phyloP scores from a whole-genome alignment of 2,329 filamentous ascomycete genomes.

The Annulohypoxylon truncatum region DNA sequence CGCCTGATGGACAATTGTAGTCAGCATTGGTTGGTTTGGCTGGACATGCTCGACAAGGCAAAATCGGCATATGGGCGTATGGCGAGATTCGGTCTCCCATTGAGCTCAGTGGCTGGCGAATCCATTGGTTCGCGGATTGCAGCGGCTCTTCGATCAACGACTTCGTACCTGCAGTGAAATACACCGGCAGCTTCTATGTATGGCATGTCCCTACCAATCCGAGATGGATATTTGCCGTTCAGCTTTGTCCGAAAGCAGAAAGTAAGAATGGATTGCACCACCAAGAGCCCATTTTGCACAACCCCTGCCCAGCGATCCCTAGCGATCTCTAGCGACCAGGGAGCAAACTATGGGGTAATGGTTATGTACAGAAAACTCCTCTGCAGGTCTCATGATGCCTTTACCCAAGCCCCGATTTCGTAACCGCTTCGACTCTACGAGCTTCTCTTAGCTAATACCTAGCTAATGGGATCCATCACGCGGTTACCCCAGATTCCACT shows the following conservation, averaged over 20 bases:
- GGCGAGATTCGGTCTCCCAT: constrained; percentile 28
- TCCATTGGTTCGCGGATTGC: constrained; percentile 32
- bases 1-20: not conserved
- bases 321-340: constrained; percentile 10
- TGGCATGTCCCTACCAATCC: not conserved
- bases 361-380: constrained; percentile 48
- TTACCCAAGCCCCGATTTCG: constrained; percentile 44
- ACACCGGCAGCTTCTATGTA: not conserved
- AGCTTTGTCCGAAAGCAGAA: constrained; percentile 31
- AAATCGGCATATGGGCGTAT: constrained; percentile 31
- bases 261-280: constrained; percentile 32
- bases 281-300: constrained; percentile 29
- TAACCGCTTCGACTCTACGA: constrained; percentile 40
- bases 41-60: constrained; percentile 35
- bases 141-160: constrained; percentile 32
- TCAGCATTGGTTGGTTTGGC: constrained; percentile 17
- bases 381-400: constrained; percentile 43
- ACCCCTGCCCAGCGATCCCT: constrained; percentile 25
- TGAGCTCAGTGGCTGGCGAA: constrained; percentile 28
- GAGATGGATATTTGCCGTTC: not conserved
- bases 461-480: constrained; percentile 45
- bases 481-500: constrained; percentile 50
- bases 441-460: constrained; percentile 46
- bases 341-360: constrained; percentile 51
- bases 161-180: constrained; percentile 36